Evolutionary conservation across 78 protist species (phyloP).

Genomic region (Tieghemostelium lacteum): DNA sequence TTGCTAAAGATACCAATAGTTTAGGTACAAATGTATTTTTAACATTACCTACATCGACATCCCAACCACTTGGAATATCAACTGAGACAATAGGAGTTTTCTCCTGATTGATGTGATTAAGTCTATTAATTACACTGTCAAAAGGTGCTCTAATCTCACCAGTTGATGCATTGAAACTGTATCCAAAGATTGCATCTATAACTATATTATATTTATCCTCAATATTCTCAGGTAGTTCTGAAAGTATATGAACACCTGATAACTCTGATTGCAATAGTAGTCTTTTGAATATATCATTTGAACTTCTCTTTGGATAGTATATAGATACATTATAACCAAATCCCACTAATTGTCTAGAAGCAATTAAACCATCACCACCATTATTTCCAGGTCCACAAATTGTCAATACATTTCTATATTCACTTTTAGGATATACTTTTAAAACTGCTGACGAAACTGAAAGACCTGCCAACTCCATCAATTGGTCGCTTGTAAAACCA

Average conservation of each 20-base stretch:
- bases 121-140: slow-evolving; percentile 38
- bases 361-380: slow-evolving; percentile 96
- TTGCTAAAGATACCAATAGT: slow-evolving; percentile 85
- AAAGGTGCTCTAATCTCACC: slow-evolving; percentile 89
- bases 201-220: slow-evolving; percentile 54
- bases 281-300: slow-evolving; percentile 21
- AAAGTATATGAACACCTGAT: slow-evolving; percentile 32
- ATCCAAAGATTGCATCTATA: slow-evolving; percentile 94
- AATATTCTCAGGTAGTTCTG: slow-evolving; percentile 14
- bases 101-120: not conserved
- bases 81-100: slow-evolving; percentile 86
- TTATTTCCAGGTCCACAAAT: slow-evolving; percentile 88
- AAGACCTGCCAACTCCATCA: slow-evolving; percentile 87
- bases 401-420: slow-evolving; percentile 22
- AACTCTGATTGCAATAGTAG: slow-evolving; percentile 21
- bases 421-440: slow-evolving; percentile 1
- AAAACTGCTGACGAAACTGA: slow-evolving; percentile 17
- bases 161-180: slow-evolving; percentile 82
- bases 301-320: slow-evolving; percentile 87
- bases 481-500: slow-evolving; percentile 66
- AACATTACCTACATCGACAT: slow-evolving; percentile 84
- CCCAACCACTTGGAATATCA: slow-evolving; percentile 95
- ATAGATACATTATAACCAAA: slow-evolving; percentile 85
- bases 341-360: slow-evolving; percentile 89
- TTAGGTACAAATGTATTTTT: slow-evolving; percentile 31